Evolutionary conservation across 371 early-diverging fungal species (phyloP).

Genomic region (Dichotomocladium elegans): DNA sequence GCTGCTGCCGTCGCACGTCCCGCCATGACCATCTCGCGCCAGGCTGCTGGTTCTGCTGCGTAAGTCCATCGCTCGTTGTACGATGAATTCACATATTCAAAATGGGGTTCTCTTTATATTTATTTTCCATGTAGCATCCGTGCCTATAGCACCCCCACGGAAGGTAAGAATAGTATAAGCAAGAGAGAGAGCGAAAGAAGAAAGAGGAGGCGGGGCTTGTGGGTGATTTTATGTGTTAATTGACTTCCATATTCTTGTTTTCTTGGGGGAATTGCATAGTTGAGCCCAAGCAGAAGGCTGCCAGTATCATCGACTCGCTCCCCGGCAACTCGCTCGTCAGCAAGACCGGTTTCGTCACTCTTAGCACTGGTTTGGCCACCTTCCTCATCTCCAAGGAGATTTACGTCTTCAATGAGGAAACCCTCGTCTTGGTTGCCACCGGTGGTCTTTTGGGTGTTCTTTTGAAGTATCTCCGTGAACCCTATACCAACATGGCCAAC

Average conservation of each 20-base stretch:
- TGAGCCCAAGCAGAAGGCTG: slow-evolving; percentile 74
- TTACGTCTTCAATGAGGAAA: slow-evolving; percentile 94
- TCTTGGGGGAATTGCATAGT: no score
- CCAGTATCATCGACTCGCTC: slow-evolving; percentile 85
- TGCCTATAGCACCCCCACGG: slow-evolving; percentile 35
- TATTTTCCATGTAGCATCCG: slow-evolving; percentile 24
- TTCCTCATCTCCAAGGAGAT: slow-evolving; percentile 94
- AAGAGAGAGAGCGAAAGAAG: no score
- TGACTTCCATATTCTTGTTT: slow-evolving; percentile 1
- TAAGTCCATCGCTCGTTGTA: slow-evolving; percentile 20
- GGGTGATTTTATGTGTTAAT: neutral
- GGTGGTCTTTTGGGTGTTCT: slow-evolving; percentile 73
- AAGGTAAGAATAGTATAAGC: slow-evolving; percentile 18
- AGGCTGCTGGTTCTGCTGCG: slow-evolving; percentile 42
- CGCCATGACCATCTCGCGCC: slow-evolving; percentile 35
- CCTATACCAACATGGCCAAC: slow-evolving; percentile 82
- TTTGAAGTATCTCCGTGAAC: slow-evolving; percentile 77
- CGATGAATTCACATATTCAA: neutral
- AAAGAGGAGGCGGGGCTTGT: neutral
- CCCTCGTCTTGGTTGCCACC: slow-evolving; percentile 73
- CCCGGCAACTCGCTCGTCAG: slow-evolving; percentile 86
- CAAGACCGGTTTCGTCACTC: slow-evolving; percentile 87
- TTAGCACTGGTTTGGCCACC: slow-evolving; percentile 82
- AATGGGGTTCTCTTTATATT: neutral
- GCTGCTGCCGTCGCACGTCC: slow-evolving; percentile 44